Conservation (phyloP, 1,284 basidiomycete species). For the Malassezia globosa region DNA sequence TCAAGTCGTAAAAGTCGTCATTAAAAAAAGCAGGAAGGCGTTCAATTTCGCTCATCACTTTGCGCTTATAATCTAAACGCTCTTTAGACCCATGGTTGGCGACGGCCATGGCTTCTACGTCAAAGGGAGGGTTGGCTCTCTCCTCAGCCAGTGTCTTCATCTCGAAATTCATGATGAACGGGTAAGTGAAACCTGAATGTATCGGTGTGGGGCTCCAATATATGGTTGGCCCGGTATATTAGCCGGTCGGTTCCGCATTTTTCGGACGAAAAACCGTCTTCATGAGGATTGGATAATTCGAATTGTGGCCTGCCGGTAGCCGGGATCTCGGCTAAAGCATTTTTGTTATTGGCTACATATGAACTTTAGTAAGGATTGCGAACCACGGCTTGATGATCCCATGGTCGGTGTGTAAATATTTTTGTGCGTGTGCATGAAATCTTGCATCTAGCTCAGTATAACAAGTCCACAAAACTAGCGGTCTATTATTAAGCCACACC, state of each 20-base stretch:
- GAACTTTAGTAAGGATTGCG: too few relatives aligned
- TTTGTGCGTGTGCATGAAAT: too few relatives aligned
- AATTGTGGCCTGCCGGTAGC: neutral
- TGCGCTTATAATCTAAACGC: constrained; percentile 43
- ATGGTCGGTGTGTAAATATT: too few relatives aligned
- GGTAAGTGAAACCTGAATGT: neutral
- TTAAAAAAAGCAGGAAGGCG: constrained; percentile 53
- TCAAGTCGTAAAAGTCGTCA: constrained; percentile 53
- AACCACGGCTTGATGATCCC: too few relatives aligned
- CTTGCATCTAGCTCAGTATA: too few relatives aligned
- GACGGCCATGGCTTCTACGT: constrained; percentile 49
- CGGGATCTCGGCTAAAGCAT: neutral
- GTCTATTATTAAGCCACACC: constrained; percentile 2
- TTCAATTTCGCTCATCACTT: constrained; percentile 51
- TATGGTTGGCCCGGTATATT: neutral
- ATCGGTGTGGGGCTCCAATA: neutral
- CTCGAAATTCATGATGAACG: constrained; percentile 25
- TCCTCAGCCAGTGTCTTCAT: constrained; percentile 49
- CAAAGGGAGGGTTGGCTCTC: constrained; percentile 51
- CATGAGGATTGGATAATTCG: neutral
- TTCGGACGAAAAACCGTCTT: neutral
- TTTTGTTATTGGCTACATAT: neutral
- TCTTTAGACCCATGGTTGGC: constrained; percentile 48
- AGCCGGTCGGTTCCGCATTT: neutral
- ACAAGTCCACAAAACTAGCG: too few relatives aligned